Percentiles rank a stretch among this genome's conserved stretches.
phyloP scores from a whole-genome alignment of 257 asterid species.

The Striga asiatica region DNA sequence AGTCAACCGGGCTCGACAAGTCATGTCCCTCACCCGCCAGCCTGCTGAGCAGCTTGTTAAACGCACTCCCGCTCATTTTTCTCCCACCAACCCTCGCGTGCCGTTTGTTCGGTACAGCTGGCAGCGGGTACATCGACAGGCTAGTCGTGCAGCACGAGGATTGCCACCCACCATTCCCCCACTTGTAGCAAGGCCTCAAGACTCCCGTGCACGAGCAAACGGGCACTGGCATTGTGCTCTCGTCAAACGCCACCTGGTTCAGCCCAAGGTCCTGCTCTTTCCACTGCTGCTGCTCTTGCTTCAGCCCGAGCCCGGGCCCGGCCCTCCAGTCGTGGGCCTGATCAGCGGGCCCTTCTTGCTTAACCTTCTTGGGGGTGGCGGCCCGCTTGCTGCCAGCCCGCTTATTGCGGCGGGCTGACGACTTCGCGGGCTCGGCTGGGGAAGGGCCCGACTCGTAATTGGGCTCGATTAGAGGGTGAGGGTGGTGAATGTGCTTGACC shows the following conservation, averaged over 20 bases:
- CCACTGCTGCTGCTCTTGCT: constrained; percentile 52
- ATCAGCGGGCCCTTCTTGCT: background rate
- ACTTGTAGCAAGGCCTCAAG: constrained; percentile 82
- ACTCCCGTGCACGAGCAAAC: constrained; percentile 92
- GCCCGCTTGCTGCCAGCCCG: constrained; percentile 36
- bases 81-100: constrained; percentile 95
- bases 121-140: constrained; percentile 80
- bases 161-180: constrained; percentile 99
- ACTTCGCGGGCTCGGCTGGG: constrained; percentile 55
- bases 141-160: constrained; percentile 88
- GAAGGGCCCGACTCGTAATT: constrained; percentile 62
- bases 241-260: constrained; percentile 85
- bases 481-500: constrained; percentile 69
- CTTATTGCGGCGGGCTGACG: constrained; percentile 41
- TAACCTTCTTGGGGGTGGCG: constrained; percentile 13
- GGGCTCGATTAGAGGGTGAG: constrained; percentile 73
- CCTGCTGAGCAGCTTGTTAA: constrained; percentile 79
- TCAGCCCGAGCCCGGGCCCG: constrained; percentile 14
- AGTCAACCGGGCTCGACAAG: constrained; percentile 75
- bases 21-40: constrained; percentile 85
- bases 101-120: constrained; percentile 87
- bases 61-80: constrained; percentile 97
- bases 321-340: constrained; percentile 9
- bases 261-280: constrained; percentile 83
- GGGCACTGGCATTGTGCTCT: constrained; percentile 78